A percentile compares a stretch with the other conserved stretches of the same genome.
Conservation (phyloP, 305 asterid genomes). For the Fraxinus baroniana region DNA sequence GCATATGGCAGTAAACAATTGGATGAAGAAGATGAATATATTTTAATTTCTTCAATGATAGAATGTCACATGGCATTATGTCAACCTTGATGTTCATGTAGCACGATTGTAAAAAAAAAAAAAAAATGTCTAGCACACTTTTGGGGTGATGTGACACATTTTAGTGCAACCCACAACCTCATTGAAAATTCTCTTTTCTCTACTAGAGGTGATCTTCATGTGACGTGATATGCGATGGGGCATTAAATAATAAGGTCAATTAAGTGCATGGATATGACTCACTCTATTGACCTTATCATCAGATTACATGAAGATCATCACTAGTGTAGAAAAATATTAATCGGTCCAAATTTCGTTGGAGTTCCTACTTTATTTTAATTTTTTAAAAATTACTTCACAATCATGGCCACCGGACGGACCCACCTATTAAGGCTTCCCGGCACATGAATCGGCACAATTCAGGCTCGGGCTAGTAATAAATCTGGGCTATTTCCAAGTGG, state of each 20-base stretch:
- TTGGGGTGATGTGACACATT: neutral
- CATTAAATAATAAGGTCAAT: neutral
- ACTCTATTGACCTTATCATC: neutral
- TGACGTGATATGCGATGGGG: neutral
- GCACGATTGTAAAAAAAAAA: neutral
- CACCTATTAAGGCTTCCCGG: neutral
- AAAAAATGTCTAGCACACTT: neutral
- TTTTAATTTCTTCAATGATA: no score
- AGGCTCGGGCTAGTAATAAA: neutral
- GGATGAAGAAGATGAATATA: neutral
- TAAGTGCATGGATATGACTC: neutral
- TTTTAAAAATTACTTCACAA: neutral
- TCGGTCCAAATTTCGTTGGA: neutral
- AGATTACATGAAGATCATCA: neutral
- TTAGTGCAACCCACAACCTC: neutral
- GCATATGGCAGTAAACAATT: neutral
- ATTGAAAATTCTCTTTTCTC: neutral
- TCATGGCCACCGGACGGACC: neutral
- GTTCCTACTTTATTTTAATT: neutral
- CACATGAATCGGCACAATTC: neutral
- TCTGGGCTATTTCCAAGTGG: neutral
- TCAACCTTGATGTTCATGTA: neutral
- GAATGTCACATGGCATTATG: neutral
- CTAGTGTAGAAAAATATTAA: neutral
- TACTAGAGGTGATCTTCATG: neutral